These are phyloP conservation scores for Phytophthora tentaculata DNA, from an alignment of 352 stramenopile genomes.

Conservation along the genomic window DNA sequence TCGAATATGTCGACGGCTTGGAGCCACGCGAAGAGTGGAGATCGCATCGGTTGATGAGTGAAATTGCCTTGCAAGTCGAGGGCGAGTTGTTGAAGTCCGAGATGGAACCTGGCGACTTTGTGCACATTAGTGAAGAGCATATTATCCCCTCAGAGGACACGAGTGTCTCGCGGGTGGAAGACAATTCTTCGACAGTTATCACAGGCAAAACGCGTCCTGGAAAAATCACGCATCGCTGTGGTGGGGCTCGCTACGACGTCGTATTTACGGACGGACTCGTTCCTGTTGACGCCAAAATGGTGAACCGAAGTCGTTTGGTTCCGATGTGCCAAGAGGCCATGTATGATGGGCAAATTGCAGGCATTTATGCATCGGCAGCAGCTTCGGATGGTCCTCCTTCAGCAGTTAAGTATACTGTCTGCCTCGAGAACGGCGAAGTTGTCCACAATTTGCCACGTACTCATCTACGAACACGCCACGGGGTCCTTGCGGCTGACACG, in stretches of 20 bases:
- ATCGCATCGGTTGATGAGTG: slow-evolving; percentile 40
- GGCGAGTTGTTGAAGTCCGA: slow-evolving; percentile 39
- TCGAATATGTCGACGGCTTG: slow-evolving; percentile 43
- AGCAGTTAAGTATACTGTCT: slow-evolving; percentile 41
- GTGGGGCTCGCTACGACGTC: slow-evolving; percentile 63
- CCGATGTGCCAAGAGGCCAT: slow-evolving; percentile 33
- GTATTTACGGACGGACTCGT: slow-evolving; percentile 45
- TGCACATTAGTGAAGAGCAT: slow-evolving; percentile 32
- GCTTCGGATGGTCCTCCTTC: not conserved
- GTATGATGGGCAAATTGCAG: slow-evolving; percentile 42
- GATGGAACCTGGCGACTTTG: slow-evolving; percentile 54
- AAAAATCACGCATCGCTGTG: slow-evolving; percentile 43
- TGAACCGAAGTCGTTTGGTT: slow-evolving; percentile 45
- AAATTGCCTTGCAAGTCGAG: slow-evolving; percentile 36
- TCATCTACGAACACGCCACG: slow-evolving; percentile 44
- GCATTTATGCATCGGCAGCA: slow-evolving; percentile 23
- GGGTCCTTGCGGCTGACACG: slow-evolving; percentile 50
- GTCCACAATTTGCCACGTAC: slow-evolving; percentile 39
- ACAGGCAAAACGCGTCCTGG: slow-evolving; percentile 30
- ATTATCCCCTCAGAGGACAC: not conserved
- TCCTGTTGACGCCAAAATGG: slow-evolving; percentile 32
- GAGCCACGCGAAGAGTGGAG: slow-evolving; percentile 42
- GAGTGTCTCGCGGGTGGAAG: not conserved
- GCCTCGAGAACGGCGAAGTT: slow-evolving; percentile 48
- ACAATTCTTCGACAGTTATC: not conserved